phyloP scores from a whole-genome alignment of 75 land plant genomes.

The Chamaecyparis obtusa region DNA sequence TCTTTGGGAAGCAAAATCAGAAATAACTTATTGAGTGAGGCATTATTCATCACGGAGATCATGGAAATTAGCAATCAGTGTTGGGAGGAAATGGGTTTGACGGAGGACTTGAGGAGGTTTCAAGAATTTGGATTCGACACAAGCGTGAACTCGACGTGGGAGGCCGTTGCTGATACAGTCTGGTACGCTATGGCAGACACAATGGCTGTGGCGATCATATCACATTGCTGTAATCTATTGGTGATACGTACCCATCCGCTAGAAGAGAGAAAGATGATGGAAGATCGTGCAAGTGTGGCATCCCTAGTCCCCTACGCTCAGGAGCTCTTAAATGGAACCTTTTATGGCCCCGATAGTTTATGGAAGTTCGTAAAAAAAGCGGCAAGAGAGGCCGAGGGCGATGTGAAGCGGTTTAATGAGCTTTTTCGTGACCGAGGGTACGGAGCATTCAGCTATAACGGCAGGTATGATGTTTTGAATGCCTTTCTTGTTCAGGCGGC shows the following conservation, averaged over 20 bases:
- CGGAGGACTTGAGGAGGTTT: not conserved
- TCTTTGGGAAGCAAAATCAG: no score
- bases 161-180: not conserved
- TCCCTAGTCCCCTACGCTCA: not conserved
- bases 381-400: not conserved
- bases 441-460: not conserved
- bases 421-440: no score
- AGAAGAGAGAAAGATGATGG: not conserved
- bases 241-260: no score
- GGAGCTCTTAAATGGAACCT: not conserved
- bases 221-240: not conserved
- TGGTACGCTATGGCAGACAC: no score
- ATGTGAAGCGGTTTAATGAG: not conserved
- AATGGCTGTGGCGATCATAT: not conserved
- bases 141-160: not conserved
- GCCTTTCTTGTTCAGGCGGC: not conserved
- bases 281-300: not conserved
- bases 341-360: not conserved
- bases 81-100: not conserved
- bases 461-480: not conserved
- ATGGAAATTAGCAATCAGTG: not conserved
- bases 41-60: not conserved
- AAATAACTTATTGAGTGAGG: no score
- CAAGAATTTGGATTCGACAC: not conserved
- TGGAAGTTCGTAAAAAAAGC: not conserved